Conservation (phyloP, 495 filamentous ascomycete species). For the Neurospora sp. region DNA sequence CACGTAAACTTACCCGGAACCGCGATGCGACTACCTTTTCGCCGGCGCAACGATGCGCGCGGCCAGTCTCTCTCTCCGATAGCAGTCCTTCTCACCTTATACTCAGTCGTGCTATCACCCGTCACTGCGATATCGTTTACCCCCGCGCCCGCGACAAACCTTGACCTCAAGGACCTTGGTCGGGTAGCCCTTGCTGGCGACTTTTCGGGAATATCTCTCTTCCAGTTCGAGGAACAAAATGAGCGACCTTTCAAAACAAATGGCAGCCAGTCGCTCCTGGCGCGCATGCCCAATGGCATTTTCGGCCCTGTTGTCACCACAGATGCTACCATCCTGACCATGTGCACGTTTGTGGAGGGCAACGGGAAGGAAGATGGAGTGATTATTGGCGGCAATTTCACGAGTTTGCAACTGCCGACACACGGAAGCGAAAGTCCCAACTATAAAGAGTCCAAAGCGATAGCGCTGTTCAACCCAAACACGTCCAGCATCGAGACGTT, state of each 20-base stretch:
- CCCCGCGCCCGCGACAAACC: conserved; percentile 59
- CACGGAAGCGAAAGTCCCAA: not conserved
- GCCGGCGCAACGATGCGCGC: conserved; percentile 25
- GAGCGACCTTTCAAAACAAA: conserved; percentile 56
- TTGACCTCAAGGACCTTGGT: conserved; percentile 75
- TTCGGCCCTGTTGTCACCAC: conserved; percentile 63
- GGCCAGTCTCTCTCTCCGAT: conserved; percentile 12
- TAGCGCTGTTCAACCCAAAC: conserved; percentile 69
- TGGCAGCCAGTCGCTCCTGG: conserved; percentile 72
- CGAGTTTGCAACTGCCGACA: conserved; percentile 48
- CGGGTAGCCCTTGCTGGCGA: conserved; percentile 80
- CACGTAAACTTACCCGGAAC: conserved; percentile 1
- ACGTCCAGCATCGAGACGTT: conserved; percentile 58
- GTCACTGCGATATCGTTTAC: conserved; percentile 58
- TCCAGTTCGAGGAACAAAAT: conserved; percentile 70
- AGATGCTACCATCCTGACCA: conserved; percentile 72
- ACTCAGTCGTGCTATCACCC: conserved; percentile 32
- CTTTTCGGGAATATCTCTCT: conserved; percentile 85
- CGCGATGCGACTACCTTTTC: conserved; percentile 32
- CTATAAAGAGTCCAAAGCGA: conserved; percentile 45
- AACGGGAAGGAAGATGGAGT: conserved; percentile 62
- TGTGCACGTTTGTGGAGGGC: conserved; percentile 69
- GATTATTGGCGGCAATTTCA: conserved; percentile 90
- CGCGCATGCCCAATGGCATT: conserved; percentile 74
- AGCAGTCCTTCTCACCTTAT: conserved; percentile 26